Percentiles rank a stretch among this genome's conserved stretches.
Conservation (phyloP, 2,329 filamentous ascomycete genomes). For the Zasmidium citrigriseum region DNA sequence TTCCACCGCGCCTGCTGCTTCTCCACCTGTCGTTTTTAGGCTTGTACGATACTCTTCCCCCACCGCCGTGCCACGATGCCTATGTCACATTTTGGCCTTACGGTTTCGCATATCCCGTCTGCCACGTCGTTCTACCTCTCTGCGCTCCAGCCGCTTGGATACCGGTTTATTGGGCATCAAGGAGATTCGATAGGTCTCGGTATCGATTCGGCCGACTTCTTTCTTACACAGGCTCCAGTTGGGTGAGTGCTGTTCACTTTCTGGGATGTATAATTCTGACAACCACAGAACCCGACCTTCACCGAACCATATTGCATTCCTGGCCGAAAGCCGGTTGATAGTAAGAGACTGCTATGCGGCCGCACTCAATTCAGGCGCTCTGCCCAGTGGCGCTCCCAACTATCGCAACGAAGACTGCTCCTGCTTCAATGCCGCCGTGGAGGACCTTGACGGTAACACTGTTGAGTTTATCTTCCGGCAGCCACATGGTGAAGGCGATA, state of each 20-base stretch:
- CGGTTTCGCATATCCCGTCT: conserved; percentile 74
- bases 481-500: conserved; percentile 33
- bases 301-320: conserved; percentile 56
- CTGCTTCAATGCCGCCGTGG: conserved; percentile 64
- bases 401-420: conserved; percentile 54
- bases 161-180: conserved; percentile 67
- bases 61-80: conserved; percentile 50
- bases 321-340: conserved; percentile 64
- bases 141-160: conserved; percentile 74
- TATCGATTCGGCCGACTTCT: conserved; percentile 62
- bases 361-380: conserved; percentile 66
- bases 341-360: conserved; percentile 72
- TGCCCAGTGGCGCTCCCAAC: conserved; percentile 59
- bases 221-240: conserved; percentile 62
- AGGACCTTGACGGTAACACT: conserved; percentile 81
- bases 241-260: conserved; percentile 50
- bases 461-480: conserved; percentile 72
- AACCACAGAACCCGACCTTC: conserved; percentile 27
- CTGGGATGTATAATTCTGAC: conserved; percentile 8
- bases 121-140: conserved; percentile 83
- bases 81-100: conserved; percentile 63
- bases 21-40: conserved; percentile 18
- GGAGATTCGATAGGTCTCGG: conserved; percentile 64
- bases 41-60: conserved; percentile 11
- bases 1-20: conserved; percentile 15